Base-by-base conservation (phyloP, 2,329 filamentous ascomycete species). In the Aphanocladium album region DNA sequence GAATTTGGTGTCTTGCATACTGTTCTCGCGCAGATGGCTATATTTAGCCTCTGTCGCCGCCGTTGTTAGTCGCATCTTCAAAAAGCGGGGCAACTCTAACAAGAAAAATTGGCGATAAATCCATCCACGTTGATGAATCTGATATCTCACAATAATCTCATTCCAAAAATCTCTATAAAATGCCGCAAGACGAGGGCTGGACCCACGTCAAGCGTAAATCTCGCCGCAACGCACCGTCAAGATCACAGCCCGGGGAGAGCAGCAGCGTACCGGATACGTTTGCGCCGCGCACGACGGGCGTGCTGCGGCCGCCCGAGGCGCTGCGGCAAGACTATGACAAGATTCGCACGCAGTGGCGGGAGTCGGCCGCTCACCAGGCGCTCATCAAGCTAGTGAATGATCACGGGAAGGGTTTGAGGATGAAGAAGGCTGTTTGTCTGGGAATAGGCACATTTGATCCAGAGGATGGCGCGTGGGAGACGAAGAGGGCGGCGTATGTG, bases 361-460 rank as follows among this genome's bases (percentile, higher is more conserved):
- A 64, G 1, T 70, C 68, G 1, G 35, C 65, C 0, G 66, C 65
- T 23, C 74, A 71, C 64, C 53, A 60, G 1, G 63, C 64, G 7
- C 69, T 84, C 3, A 65, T 68, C 5, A 64, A 67, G 1, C 64
- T 79, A 3, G 55, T 82, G 4, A 58, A 65, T 0, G 60, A 63
- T 0, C 69, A 71, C 7, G 65, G 63, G 3, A 41, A 47, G 27
- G 16, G 64, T 65, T 41, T 65, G 60, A n/a, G 21, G 23, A 67
- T 79, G 39, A 71, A 68, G 1, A 72, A 69, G 17, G 83, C 82
- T 1, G 66, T 86, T 6, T 85, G 83, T 62, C 74, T 86, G 5
- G 83, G 83, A 0, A 70, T 82, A 2, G 83, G 83, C 2, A 76
- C 80, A 0, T 84, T 84, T 62, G 80, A 84, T 55, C 80, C 81